Evolutionary conservation across 495 filamentous ascomycete genomes (phyloP).

Genomic region (Oidiodendron maius): DNA sequence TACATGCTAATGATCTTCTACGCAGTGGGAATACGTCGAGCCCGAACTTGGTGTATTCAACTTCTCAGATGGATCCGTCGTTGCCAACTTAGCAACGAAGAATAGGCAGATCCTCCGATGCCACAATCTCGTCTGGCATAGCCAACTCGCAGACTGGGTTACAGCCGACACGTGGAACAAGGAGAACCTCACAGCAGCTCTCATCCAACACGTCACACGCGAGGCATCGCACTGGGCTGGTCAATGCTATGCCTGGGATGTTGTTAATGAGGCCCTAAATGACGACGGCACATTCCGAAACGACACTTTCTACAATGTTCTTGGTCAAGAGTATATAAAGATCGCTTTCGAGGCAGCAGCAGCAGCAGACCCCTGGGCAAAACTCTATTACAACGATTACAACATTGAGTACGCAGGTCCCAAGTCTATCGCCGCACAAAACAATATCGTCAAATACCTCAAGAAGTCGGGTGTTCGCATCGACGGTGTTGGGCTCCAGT

Average conservation of each 20-base stretch:
- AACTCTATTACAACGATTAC: slow-evolving; percentile 69
- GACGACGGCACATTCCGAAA: slow-evolving; percentile 58
- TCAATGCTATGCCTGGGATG: slow-evolving; percentile 48
- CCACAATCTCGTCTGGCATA: slow-evolving; percentile 59
- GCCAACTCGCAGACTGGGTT: slow-evolving; percentile 45
- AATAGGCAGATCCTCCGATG: slow-evolving; percentile 52
- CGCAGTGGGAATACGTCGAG: slow-evolving; percentile 29
- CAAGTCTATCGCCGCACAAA: slow-evolving; percentile 35
- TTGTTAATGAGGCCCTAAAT: slow-evolving; percentile 65
- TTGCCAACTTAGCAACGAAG: slow-evolving; percentile 41
- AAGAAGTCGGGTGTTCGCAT: slow-evolving; percentile 47
- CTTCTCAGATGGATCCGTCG: slow-evolving; percentile 41
- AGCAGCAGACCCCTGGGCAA: slow-evolving; percentile 47
- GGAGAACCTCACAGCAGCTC: slow-evolving; percentile 40
- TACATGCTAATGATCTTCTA: slow-evolving; percentile 31
- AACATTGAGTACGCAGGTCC: slow-evolving; percentile 51
- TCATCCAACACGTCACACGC: slow-evolving; percentile 45
- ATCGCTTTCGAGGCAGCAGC: slow-evolving; percentile 48
- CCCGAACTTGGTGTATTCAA: slow-evolving; percentile 41
- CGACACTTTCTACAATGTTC: slow-evolving; percentile 47
- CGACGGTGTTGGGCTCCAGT: slow-evolving; percentile 61
- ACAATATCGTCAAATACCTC: slow-evolving; percentile 45
- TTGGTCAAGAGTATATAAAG: slow-evolving; percentile 51
- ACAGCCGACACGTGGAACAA: slow-evolving; percentile 49
- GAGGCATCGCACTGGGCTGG: slow-evolving; percentile 51